Evolutionary conservation across 1,284 basidiomycete species (phyloP).

Genomic region (Fomitopsis schrenkii): DNA sequence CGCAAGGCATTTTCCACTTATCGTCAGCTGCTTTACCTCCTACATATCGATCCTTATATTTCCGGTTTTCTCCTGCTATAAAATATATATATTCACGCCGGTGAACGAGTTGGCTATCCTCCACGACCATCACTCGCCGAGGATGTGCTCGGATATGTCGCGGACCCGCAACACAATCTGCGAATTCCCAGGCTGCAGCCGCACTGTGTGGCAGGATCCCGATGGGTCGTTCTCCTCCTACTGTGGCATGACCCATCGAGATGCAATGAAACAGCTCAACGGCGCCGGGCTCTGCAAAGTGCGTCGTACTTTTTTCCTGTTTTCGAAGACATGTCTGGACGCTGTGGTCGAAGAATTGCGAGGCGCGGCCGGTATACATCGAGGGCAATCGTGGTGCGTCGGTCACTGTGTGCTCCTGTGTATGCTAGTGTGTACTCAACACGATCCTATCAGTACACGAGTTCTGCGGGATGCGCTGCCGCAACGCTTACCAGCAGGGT

Average conservation of each 20-base stretch:
- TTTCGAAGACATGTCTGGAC: not conserved
- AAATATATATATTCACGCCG: not conserved
- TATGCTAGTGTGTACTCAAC: not conserved
- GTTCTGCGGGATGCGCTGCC: not conserved
- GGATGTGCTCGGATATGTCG: not conserved
- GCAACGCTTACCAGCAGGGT: not conserved
- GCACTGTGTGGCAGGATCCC: slow-evolving; percentile 1
- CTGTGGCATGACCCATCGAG: slow-evolving; percentile 1
- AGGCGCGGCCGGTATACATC: slow-evolving; percentile 16
- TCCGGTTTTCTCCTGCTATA: not conserved
- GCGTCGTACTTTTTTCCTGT: not conserved
- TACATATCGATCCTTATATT: too few species aligned
- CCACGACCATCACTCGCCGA: not conserved
- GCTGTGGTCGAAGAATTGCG: slow-evolving; percentile 14
- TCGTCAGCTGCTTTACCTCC: too few species aligned
- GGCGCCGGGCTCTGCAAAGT: not conserved
- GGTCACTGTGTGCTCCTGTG: too few species aligned
- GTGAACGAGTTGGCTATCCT: not conserved
- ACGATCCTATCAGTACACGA: not conserved
- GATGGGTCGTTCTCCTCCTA: slow-evolving; percentile 2
- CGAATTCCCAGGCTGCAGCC: not conserved
- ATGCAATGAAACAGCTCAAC: not conserved
- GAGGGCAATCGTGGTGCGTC: slow-evolving; percentile 5
- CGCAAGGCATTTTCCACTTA: too few species aligned
- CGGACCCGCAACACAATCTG: not conserved